phyloP scores from a whole-genome alignment of 1,284 basidiomycete species.

The Xanthoconium separans region DNA sequence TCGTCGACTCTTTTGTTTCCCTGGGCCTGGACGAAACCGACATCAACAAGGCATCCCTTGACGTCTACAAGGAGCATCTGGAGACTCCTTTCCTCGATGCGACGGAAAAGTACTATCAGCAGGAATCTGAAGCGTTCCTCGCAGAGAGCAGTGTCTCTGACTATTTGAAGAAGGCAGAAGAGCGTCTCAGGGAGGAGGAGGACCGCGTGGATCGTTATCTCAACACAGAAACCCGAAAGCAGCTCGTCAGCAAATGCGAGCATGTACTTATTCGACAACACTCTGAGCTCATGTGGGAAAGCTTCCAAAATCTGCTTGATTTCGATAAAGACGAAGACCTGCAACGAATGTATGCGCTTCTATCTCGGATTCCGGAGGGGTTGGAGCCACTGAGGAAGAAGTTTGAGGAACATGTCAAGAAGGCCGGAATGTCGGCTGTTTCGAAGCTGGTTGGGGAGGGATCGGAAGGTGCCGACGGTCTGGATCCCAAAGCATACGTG shows the following conservation, averaged over 20 bases:
- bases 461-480: slow-evolving; percentile 58
- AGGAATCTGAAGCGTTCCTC: slow-evolving; percentile 90
- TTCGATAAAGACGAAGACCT: slow-evolving; percentile 93
- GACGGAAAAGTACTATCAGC: slow-evolving; percentile 90
- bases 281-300: slow-evolving; percentile 87
- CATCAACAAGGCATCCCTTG: slow-evolving; percentile 88
- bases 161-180: slow-evolving; percentile 96
- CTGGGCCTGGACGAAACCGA: slow-evolving; percentile 93
- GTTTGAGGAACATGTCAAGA: slow-evolving; percentile 95
- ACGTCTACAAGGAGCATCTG: slow-evolving; percentile 93
- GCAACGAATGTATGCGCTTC: slow-evolving; percentile 91
- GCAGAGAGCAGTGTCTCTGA: slow-evolving; percentile 91
- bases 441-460: slow-evolving; percentile 78
- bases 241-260: slow-evolving; percentile 90
- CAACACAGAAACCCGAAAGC: slow-evolving; percentile 84
- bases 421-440: slow-evolving; percentile 82
- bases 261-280: slow-evolving; percentile 91
- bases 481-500: slow-evolving; percentile 92
- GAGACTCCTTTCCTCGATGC: slow-evolving; percentile 87
- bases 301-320: slow-evolving; percentile 91
- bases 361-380: slow-evolving; percentile 87
- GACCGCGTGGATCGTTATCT: slow-evolving; percentile 95
- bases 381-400: slow-evolving; percentile 90
- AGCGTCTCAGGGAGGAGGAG: slow-evolving; percentile 91
- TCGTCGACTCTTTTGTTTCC: slow-evolving; percentile 95